A percentile compares a stretch with the other conserved stretches of the same genome.
Evolutionary conservation across 441 rosid species (phyloP).

Genomic region (Melianthus villosus): DNA sequence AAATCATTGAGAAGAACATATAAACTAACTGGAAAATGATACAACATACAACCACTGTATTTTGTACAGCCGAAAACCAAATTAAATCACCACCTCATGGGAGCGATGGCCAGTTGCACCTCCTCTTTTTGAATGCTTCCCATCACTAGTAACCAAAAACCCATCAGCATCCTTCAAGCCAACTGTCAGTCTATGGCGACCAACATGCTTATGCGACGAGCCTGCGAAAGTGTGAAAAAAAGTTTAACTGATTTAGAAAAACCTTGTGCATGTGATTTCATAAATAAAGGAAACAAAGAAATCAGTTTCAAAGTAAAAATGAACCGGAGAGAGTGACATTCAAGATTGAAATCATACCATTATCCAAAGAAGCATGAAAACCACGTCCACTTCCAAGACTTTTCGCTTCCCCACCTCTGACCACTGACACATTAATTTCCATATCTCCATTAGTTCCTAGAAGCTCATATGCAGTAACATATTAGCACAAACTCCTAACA

Average conservation of each 20-base stretch:
- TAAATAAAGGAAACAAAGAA: too few relatives aligned
- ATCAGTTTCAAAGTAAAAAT: too few relatives aligned
- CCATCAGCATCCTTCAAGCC: constrained; percentile 33
- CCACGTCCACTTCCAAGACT: constrained; percentile 17
- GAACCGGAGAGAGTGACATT: too few relatives aligned
- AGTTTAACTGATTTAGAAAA: too few relatives aligned
- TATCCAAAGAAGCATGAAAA: constrained; percentile 23
- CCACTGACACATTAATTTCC: constrained; percentile 17
- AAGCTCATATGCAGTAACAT: constrained; percentile 3
- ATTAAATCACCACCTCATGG: constrained; percentile 39
- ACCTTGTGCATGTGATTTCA: too few relatives aligned
- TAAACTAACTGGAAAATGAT: background rate
- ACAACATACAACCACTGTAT: background rate
- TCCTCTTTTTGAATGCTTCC: constrained; percentile 46
- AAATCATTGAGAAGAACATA: constrained; percentile 5
- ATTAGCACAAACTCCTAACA: too few relatives aligned
- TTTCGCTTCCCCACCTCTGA: constrained; percentile 18
- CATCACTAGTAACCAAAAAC: constrained; percentile 19
- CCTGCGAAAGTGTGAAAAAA: too few relatives aligned
- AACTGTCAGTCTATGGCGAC: constrained; percentile 29
- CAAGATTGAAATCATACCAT: too few relatives aligned
- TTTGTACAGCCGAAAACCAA: constrained; percentile 4
- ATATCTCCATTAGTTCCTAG: constrained; percentile 18
- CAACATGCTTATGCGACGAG: constrained; percentile 34
- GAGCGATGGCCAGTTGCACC: constrained; percentile 35